A percentile compares a stretch with the other conserved stretches of the same genome.
These are phyloP conservation scores for Thalia dealbata DNA, from an alignment of 176 grass and related monocot genomes.

Conservation along the genomic window DNA sequence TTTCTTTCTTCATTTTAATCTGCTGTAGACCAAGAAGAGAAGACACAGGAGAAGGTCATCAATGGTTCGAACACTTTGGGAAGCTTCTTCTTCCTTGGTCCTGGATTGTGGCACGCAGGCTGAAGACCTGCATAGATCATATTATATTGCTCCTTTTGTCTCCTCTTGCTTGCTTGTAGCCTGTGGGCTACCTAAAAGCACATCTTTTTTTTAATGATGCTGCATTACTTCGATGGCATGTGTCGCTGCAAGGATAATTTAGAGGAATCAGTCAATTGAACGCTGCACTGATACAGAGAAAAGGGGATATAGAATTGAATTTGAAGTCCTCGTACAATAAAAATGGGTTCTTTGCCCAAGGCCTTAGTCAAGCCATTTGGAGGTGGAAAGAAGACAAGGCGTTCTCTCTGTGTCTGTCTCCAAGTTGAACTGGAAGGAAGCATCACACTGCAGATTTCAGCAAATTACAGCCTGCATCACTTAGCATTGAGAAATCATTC, in stretches of 20 bases:
- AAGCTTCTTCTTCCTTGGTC: slow-evolving; percentile 1
- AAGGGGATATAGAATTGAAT: not conserved
- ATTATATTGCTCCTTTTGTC: not conserved
- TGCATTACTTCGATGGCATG: not conserved
- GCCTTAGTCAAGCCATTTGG: not conserved
- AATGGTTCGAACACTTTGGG: not conserved
- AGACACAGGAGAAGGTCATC: not conserved
- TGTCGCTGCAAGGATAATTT: not conserved
- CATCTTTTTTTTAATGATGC: not conserved
- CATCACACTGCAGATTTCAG: too few relatives aligned
- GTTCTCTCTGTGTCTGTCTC: not conserved
- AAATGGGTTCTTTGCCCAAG: not conserved
- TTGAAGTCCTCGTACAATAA: not conserved
- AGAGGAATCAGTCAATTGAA: not conserved
- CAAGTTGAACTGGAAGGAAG: too few relatives aligned
- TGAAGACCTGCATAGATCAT: not conserved
- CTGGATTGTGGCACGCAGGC: not conserved
- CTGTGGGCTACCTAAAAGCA: not conserved
- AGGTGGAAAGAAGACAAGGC: not conserved
- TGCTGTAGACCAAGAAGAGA: not conserved
- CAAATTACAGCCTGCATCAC: too few relatives aligned
- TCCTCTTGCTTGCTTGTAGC: not conserved
- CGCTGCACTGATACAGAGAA: not conserved
- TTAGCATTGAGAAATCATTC: not conserved
- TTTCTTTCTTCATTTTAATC: not conserved